Evolutionary conservation across 2,329 filamentous ascomycete genomes (phyloP).

Genomic region (Diaporthe citriasiana): DNA sequence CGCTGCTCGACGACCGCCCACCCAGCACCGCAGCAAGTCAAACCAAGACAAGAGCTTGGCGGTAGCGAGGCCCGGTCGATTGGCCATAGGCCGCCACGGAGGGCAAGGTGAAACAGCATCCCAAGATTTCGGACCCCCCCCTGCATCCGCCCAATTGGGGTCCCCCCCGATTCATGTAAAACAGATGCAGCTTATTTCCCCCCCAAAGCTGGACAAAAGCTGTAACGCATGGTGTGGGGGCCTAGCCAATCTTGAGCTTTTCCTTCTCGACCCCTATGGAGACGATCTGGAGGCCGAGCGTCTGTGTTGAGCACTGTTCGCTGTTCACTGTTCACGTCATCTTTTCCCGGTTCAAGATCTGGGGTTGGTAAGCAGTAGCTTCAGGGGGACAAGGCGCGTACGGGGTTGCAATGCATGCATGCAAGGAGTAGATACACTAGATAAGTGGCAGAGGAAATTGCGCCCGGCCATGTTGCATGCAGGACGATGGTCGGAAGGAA

Average conservation of each 20-base stretch:
- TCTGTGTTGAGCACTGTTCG: background rate
- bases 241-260: constrained; percentile 18
- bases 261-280: background rate
- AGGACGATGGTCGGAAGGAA: background rate
- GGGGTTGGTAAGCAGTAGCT: background rate
- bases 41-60: constrained; percentile 23
- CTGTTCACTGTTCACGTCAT: background rate
- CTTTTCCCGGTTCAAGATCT: constrained; percentile 19
- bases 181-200: constrained; percentile 21
- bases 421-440: background rate
- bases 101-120: constrained; percentile 34
- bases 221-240: constrained; percentile 26
- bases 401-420: constrained; percentile 13
- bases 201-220: constrained; percentile 4
- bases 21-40: background rate
- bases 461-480: constrained; percentile 11
- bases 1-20: background rate
- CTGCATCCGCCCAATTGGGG: constrained; percentile 28
- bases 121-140: constrained; percentile 28
- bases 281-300: background rate
- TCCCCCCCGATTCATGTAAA: constrained; percentile 32
- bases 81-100: constrained; percentile 32
- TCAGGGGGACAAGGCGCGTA: constrained; percentile 10
- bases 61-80: constrained; percentile 24
- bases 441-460: constrained; percentile 21